Percentiles rank a stretch among this genome's conserved stretches.
These are phyloP conservation scores for Amborella trichopoda DNA, from an alignment of 164 flowering plant species.

Conservation along the genomic window DNA sequence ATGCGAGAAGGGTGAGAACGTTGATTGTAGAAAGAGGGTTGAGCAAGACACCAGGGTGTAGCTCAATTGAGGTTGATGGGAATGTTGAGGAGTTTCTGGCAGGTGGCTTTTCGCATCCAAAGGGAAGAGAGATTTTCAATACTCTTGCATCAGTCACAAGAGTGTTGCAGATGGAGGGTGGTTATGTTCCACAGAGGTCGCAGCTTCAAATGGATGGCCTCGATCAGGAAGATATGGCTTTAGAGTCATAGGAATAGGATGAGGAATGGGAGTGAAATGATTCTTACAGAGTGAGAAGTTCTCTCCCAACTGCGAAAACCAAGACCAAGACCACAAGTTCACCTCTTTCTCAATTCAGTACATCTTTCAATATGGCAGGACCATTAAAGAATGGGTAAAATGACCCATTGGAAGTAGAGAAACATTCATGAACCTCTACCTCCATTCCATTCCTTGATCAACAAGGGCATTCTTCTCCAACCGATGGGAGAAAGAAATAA, in stretches of 20 bases:
- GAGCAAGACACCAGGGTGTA: slow-evolving; percentile 54
- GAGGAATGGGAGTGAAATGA: background rate
- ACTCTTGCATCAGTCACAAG: slow-evolving; percentile 29
- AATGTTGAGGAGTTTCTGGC: slow-evolving; percentile 39
- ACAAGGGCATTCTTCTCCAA: no score
- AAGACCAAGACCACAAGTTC: background rate
- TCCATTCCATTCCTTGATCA: no score
- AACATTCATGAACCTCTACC: no score
- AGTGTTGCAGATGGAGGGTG: slow-evolving; percentile 11
- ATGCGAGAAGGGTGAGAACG: slow-evolving; percentile 34
- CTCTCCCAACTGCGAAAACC: background rate
- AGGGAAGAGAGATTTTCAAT: slow-evolving; percentile 18
- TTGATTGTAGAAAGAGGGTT: slow-evolving; percentile 25
- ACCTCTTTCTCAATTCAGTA: background rate
- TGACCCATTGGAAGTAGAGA: no score
- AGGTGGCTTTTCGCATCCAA: slow-evolving; percentile 34
- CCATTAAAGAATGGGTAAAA: no score
- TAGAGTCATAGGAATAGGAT: background rate
- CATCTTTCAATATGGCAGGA: no score
- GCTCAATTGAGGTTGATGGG: slow-evolving; percentile 49
- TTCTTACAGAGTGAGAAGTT: background rate
- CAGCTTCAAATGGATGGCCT: background rate
- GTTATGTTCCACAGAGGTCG: no score
- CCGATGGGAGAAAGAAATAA: no score
- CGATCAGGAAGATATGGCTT: background rate